Percentiles rank a stretch among this genome's conserved stretches.
These are phyloP conservation scores for Ocimum tenuiflorum DNA, from an alignment of 257 asterid species.

Conservation along the genomic window DNA sequence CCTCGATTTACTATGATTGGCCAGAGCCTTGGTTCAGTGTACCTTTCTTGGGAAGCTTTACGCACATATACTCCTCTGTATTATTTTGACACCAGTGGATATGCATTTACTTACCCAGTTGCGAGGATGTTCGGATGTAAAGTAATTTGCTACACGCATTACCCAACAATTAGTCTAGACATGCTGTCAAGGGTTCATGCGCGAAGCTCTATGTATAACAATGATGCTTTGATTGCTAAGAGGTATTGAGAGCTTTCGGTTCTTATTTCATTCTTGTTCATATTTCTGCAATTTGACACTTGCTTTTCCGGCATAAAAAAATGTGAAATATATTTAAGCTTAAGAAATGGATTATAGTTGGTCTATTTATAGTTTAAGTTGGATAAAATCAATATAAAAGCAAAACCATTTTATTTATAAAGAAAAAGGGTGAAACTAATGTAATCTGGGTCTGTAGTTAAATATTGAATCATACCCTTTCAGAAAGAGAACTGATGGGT, in stretches of 20 bases:
- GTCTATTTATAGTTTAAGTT: background rate
- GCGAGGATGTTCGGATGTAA: conserved; percentile 87
- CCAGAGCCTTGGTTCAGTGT: conserved; percentile 90
- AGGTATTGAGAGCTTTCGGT: conserved; percentile 37
- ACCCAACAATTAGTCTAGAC: conserved; percentile 93
- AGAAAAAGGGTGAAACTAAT: background rate
- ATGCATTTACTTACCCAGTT: conserved; percentile 91
- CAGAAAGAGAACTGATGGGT: background rate
- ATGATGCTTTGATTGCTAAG: conserved; percentile 63
- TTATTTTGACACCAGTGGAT: conserved; percentile 89
- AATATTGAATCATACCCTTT: background rate
- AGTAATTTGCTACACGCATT: conserved; percentile 82
- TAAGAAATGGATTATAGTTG: background rate
- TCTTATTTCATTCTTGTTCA: background rate
- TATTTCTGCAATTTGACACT: background rate
- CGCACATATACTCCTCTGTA: conserved; percentile 61
- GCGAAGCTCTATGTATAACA: conserved; percentile 79
- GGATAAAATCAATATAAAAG: background rate
- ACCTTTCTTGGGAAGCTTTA: conserved; percentile 90
- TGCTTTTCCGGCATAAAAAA: background rate
- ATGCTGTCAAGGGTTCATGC: conserved; percentile 83
- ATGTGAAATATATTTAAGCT: background rate
- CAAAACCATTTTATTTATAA: too few relatives aligned
- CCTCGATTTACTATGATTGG: conserved; percentile 97
- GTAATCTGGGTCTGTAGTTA: background rate